phyloP scores from a whole-genome alignment of 2,329 filamentous ascomycete species.

The Penicillium janthinellum region DNA sequence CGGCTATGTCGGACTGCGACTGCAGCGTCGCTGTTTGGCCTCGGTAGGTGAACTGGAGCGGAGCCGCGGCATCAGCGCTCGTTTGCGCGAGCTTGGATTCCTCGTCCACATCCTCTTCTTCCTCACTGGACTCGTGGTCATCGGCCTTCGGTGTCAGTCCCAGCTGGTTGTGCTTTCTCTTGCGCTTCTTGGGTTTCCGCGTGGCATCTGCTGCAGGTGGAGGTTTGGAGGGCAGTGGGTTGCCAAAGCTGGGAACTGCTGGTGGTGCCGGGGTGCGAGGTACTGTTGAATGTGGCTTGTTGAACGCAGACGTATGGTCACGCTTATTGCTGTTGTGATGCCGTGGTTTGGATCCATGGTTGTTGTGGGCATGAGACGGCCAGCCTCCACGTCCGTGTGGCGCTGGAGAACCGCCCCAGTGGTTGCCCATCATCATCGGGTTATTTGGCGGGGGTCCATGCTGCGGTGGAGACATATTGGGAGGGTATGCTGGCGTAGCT shows the following conservation, averaged over 20 bases:
- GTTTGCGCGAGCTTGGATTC: conserved; percentile 43
- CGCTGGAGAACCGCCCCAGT: conserved; percentile 55
- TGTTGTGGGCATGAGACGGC: conserved; percentile 25
- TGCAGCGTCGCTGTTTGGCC: conserved; percentile 57
- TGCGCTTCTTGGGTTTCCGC: conserved; percentile 44
- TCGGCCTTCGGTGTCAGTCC: conserved; percentile 50
- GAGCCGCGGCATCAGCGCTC: conserved; percentile 18
- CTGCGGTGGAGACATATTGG: conserved; percentile 25
- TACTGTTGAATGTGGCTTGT: conserved; percentile 33
- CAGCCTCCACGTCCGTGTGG: conserved; percentile 28
- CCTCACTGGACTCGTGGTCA: conserved; percentile 50
- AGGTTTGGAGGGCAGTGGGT: conserved; percentile 47
- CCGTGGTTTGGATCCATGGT: conserved; percentile 27
- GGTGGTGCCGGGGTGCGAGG: conserved; percentile 43
- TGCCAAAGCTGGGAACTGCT: conserved; percentile 49
- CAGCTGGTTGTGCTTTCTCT: conserved; percentile 50
- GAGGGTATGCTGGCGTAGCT: conserved; percentile 18
- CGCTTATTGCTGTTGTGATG: conserved; percentile 38
- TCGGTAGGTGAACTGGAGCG: conserved; percentile 57
- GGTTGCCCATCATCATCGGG: conserved; percentile 55
- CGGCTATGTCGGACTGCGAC: conserved; percentile 67
- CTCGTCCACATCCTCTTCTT: conserved; percentile 50
- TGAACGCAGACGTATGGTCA: conserved; percentile 41
- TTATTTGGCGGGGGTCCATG: conserved; percentile 27
- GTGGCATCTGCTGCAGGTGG: conserved; percentile 38